Base-by-base conservation (phyloP, 768 basidiomycete genomes). In the Inosperma sp. region DNA sequence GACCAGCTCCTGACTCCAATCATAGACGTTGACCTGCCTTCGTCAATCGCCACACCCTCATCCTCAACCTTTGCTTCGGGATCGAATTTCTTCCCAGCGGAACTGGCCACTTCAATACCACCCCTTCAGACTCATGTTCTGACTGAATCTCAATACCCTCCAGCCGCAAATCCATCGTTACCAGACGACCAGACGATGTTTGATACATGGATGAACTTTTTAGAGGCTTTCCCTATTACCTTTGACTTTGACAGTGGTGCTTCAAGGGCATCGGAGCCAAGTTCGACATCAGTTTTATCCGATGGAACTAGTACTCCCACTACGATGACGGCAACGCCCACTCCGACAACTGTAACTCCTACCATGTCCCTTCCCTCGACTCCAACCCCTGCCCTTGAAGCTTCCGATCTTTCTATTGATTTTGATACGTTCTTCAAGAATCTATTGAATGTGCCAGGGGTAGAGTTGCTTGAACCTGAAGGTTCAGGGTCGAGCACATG, bases 151-250 rank as follows among this genome's bases (percentile, higher is more conserved):
- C 14, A 29, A 8, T 21, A 39, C 1, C 8, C 37, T 2, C 17
- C 46, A 10, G 9, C 22, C 22, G 23, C 27, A 9, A 16, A 58
- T 6, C 12, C 51, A 17, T 25, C 36, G 36, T 54, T 54, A 26
- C 54, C 55, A 12, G 57, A 65, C 33, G 77, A 80, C 55, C 67
- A 70, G 43, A 55, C 66, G 17, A 59, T 72, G 9, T 71, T 77
- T 53, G 74, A 81, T 53, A 75, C 69, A 30, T 80, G 77, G 78
- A 68, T 80, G 64, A 72, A 69, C 44, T 71, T 77, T 41, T 65
- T 81, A n/a, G 70, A 78, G 35, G 63, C 70, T 2, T 74, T 78
- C 44, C 69, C 76, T 6, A 59, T 70, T 22, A 61, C 65, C 14
- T 60, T 64, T 14, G 67, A 67, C 35, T 5, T 8, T 39, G 37